Conservation (phyloP, 179 eudicot species). For the Nepenthes alata region DNA sequence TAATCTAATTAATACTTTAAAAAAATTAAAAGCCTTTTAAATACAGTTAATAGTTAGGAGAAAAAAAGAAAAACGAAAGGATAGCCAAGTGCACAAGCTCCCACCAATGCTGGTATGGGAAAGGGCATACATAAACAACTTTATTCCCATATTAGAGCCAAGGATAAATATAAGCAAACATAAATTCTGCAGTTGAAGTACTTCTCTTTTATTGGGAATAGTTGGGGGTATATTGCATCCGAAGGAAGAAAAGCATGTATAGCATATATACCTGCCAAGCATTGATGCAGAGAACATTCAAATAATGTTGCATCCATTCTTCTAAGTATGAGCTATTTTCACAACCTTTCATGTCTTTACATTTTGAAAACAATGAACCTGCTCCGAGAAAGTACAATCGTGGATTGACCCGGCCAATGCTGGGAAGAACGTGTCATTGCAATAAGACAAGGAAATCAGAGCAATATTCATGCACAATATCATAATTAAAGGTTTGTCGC, state of each 20-base stretch:
- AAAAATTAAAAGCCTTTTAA: no score
- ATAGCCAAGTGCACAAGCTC: no score
- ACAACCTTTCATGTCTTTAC: slow-evolving; percentile 10
- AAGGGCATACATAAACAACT: no score
- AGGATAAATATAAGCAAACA: no score
- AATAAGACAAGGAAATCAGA: slow-evolving; percentile 14
- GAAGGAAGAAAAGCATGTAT: background rate
- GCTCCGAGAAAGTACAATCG: slow-evolving; percentile 68
- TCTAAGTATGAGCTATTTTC: slow-evolving; percentile 21
- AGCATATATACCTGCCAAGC: slow-evolving; percentile 79
- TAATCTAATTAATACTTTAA: no score
- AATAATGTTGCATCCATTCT: slow-evolving; percentile 73
- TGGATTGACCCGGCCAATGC: slow-evolving; percentile 90
- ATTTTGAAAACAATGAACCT: slow-evolving; percentile 39
- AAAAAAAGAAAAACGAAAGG: no score
- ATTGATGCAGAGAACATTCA: slow-evolving; percentile 69
- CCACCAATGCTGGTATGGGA: no score
- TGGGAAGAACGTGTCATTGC: slow-evolving; percentile 23
- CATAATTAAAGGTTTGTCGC: no score
- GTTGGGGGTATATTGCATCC: background rate
- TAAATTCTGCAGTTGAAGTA: background rate
- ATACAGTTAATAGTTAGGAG: no score
- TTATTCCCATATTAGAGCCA: no score
- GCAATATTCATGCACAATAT: background rate
- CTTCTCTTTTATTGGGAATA: no score